Evolutionary conservation across 306 rosid genomes (phyloP).

Genomic region (Quercus mongolica): DNA sequence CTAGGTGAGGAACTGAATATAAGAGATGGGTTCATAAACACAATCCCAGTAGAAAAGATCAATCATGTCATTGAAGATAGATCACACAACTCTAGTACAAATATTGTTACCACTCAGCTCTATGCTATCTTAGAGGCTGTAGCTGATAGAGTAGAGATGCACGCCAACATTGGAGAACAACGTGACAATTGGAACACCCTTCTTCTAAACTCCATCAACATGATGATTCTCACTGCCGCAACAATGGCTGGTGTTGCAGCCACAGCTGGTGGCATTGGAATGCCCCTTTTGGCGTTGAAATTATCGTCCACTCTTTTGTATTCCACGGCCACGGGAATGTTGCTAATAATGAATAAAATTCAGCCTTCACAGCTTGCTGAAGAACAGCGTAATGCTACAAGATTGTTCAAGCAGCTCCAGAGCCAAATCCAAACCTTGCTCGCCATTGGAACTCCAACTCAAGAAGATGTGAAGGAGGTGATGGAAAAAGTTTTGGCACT

Average conservation of each 20-base stretch:
- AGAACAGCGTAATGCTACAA: slow-evolving; percentile 75
- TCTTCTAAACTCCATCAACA: too few species aligned
- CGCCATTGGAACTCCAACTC: slow-evolving; percentile 6
- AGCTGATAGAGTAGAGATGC: background rate
- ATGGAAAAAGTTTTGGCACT: too few species aligned
- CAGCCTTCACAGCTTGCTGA: slow-evolving; percentile 53
- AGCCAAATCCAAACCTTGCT: slow-evolving; percentile 38
- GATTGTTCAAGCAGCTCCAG: slow-evolving; percentile 51
- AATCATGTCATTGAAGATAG: background rate
- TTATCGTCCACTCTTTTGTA: slow-evolving; percentile 55
- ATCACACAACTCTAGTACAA: background rate
- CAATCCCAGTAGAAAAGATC: slow-evolving; percentile 13
- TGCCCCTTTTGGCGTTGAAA: slow-evolving; percentile 41
- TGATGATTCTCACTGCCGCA: too few species aligned
- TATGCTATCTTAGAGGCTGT: slow-evolving; percentile 53
- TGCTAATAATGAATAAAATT: slow-evolving; percentile 31
- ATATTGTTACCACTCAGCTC: slow-evolving; percentile 23
- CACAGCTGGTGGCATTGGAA: background rate
- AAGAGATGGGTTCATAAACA: background rate
- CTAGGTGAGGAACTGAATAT: too few species aligned
- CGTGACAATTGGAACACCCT: too few species aligned
- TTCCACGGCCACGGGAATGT: slow-evolving; percentile 59
- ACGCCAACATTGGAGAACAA: too few species aligned
- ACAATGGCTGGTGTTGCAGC: slow-evolving; percentile 53
- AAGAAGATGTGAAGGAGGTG: too few species aligned